A percentile compares a stretch with the other conserved stretches of the same genome.
These are phyloP conservation scores for Lachancea waltii DNA, from an alignment of 805 yeast genomes.

Conservation along the genomic window DNA sequence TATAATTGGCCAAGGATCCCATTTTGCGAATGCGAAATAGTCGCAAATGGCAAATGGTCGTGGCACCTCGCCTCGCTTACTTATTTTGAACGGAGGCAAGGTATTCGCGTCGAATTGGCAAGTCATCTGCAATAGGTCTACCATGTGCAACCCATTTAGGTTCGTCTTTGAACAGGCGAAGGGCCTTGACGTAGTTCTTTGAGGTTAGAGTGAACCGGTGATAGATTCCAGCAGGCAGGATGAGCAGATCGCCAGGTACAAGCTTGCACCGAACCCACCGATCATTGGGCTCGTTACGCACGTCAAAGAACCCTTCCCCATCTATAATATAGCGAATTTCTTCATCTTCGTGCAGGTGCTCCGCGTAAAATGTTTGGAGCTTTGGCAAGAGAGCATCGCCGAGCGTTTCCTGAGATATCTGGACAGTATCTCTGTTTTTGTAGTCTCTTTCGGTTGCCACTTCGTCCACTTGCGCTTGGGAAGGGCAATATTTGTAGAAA, in stretches of 20 bases:
- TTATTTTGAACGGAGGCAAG: conserved; percentile 16
- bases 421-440: conserved; percentile 71
- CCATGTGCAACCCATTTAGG: conserved; percentile 92
- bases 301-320: conserved; percentile 91
- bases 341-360: conserved; percentile 94
- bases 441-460: conserved; percentile 68
- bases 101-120: conserved; percentile 42
- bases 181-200: conserved; percentile 60
- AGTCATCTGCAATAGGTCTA: conserved; percentile 50
- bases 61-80: no score
- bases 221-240: conserved; percentile 88
- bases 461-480: conserved; percentile 48
- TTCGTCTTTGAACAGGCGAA: conserved; percentile 84
- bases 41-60: no score
- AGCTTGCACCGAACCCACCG: conserved; percentile 75
- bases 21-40: no score
- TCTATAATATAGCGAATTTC: conserved; percentile 86
- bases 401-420: conserved; percentile 53
- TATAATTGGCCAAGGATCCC: no score
- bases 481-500: conserved; percentile 46
- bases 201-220: conserved; percentile 82
- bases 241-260: conserved; percentile 53
- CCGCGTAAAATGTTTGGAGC: conserved; percentile 64
- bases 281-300: conserved; percentile 48
- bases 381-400: conserved; percentile 60